Base-by-base conservation (phyloP, 495 filamentous ascomycete species). In the Amniculicola lignicola region DNA sequence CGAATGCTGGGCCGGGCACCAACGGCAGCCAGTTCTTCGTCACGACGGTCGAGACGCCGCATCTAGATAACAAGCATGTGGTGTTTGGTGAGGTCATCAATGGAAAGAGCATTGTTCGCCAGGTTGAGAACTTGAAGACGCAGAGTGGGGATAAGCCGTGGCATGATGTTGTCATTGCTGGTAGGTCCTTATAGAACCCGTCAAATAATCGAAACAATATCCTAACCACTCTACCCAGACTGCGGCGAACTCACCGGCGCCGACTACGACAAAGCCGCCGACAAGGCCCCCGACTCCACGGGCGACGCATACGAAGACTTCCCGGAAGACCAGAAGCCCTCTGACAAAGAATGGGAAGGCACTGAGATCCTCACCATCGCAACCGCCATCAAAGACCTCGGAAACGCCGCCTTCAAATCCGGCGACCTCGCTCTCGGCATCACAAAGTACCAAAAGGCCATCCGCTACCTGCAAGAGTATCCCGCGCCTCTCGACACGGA, bases 11-110 rank as follows among this genome's bases (percentile, higher is more conserved):
- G 40, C 90, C 91, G 39, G 89, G 79, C 51, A 97, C 93, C 72
- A 99, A 99, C 69, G 93, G 93, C 58, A 90, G 85, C 37, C 93
- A 99, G 70, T 99, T 99, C 82, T 99, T 99, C 78, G 74, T 97
- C 54, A 99, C 93, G 28, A 97, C 94, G 19, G 88, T 95, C 39
- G 77, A 81, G 7, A 99, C 93, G 1, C 90, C 92, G 23, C 93
- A 98, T 70, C 81, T 99, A 11, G 90, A 99, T 69, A 81, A 83
- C 65, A 99, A 97, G 76, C 93, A 99, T 74, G 93, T 99, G 51
- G 93, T 99, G 52, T 99, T 97, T 72, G 93, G 93, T 58, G 86
- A 97, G 73, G 92, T 99, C 35, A 77, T 96, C 61, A 85, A 82
- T 29, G 94, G 94, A 60, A 97, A 96, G 75, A 90, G 87, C 46